phyloP scores from a whole-genome alignment of 2,329 filamentous ascomycete species.

The Chrysosporium queenslandicum region DNA sequence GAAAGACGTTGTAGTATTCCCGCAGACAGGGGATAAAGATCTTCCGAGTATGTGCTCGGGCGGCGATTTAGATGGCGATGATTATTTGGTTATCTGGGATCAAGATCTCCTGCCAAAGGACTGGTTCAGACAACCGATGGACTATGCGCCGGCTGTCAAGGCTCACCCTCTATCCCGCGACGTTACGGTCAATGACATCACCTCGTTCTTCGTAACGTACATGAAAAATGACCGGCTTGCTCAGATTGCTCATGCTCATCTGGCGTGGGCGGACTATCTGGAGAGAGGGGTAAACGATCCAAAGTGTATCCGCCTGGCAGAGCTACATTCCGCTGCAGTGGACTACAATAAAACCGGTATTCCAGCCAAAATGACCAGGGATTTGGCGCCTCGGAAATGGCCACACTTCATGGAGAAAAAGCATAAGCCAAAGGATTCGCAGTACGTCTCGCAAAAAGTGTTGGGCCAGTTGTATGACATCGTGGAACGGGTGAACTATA shows the following conservation, averaged over 20 bases:
- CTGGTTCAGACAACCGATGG: conserved; percentile 70
- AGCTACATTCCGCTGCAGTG: conserved; percentile 79
- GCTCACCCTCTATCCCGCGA: conserved; percentile 49
- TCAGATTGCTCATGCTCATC: conserved; percentile 69
- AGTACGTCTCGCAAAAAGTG: conserved; percentile 59
- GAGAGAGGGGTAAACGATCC: conserved; percentile 54
- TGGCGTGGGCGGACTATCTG: conserved; percentile 61
- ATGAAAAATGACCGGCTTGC: conserved; percentile 83
- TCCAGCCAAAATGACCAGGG: conserved; percentile 56
- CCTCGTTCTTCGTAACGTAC: conserved; percentile 78
- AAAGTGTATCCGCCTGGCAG: conserved; percentile 65
- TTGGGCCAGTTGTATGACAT: conserved; percentile 76
- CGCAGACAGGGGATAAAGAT: conserved; percentile 70
- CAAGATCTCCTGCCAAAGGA: conserved; percentile 55
- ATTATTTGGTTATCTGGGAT: conserved; percentile 94
- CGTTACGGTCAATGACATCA: conserved; percentile 64
- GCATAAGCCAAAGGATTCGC: conserved; percentile 34
- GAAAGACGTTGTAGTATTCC: conserved; percentile 77
- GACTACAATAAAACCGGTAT: conserved; percentile 89
- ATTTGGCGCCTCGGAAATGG: conserved; percentile 54
- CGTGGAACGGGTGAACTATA: conserved; percentile 58
- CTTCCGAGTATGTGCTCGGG: conserved; percentile 91
- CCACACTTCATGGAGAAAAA: conserved; percentile 84
- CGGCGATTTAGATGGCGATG: conserved; percentile 89
- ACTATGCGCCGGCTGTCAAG: conserved; percentile 50